Base-by-base conservation (phyloP, 495 filamentous ascomycete species). In the Penicillium herquei region DNA sequence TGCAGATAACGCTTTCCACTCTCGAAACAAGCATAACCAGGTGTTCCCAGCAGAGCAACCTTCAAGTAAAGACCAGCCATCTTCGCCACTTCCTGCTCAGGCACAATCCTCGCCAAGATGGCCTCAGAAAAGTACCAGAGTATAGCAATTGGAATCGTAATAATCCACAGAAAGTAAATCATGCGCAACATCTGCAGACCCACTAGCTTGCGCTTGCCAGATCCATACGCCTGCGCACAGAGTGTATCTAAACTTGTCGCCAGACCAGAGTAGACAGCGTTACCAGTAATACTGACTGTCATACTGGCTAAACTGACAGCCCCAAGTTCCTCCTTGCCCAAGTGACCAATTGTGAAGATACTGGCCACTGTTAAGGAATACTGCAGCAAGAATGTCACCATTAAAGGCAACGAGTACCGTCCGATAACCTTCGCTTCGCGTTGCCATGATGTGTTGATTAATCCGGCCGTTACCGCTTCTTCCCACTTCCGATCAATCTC, bases 361-460 rank as follows among this genome's bases (percentile, higher is more conserved):
- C 81, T 84, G 21, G 87, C 84, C 39, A 90, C 79, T 1, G 85
- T 88, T 61, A 89, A 78, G 10, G 84, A 87, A 63, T 90, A 90
- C 62, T 91, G 88, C 1, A 91, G 80, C 31, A 91, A 54, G 61
- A 89, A 91, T 6, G 87, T 90, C 35, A 87, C 65, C 49, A 90
- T 84, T 17, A 90, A 72, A 0, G 87, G 85, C 14, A 75, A 70
- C n/a, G 83, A 84, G 63, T 87, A 87, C 61, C 73, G 75, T 5
- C 69, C 63, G 34, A 92, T 74, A 0, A 89, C 87, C 67, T 87
- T 84, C 1, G 85, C 80, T 74, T 96, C 91, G 54, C 89, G 81
- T 61, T 84, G 83, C 88, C 90, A 95, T 0, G 90, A 91, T 3
- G 91, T 96, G 47, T 88, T 84, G 56, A 95, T 88, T 54, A 79